These are phyloP conservation scores for Penicillium simplicissimum DNA, from an alignment of 495 filamentous ascomycete species.

Conservation along the genomic window DNA sequence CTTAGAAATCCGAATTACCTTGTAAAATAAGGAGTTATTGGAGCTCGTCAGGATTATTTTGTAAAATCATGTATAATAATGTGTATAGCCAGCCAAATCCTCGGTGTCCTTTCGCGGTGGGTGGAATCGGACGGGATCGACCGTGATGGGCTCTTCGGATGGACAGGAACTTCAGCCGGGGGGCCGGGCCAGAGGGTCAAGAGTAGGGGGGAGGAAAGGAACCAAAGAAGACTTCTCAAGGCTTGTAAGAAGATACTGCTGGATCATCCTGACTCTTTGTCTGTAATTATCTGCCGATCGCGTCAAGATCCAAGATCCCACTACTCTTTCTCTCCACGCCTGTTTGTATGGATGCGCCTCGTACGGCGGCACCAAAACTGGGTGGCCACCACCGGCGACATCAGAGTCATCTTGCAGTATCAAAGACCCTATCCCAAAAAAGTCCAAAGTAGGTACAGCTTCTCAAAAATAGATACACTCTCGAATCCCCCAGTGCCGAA, in stretches of 20 bases:
- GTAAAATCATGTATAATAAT: background rate
- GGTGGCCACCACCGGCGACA: background rate
- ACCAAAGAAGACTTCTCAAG: too few relatives aligned
- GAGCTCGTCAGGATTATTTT: background rate
- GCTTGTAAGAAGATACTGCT: too few relatives aligned
- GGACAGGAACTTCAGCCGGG: constrained; percentile 9
- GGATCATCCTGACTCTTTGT: too few relatives aligned
- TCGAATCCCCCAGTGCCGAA: background rate
- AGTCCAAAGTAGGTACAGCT: background rate
- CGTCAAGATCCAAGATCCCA: background rate
- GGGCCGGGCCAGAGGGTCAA: background rate
- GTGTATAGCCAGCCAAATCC: background rate
- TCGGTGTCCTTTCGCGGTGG: background rate
- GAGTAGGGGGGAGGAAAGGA: background rate
- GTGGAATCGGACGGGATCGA: constrained; percentile 18
- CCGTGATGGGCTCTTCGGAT: constrained; percentile 20
- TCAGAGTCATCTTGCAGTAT: background rate
- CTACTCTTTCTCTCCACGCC: background rate
- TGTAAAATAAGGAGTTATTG: too few relatives aligned
- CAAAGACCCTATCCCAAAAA: background rate
- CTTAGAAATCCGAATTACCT: too few relatives aligned
- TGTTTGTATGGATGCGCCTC: constrained; percentile 2
- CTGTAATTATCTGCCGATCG: background rate
- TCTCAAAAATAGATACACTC: background rate
- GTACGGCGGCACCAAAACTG: background rate